Evolutionary conservation across 2,329 filamentous ascomycete species (phyloP).

Genomic region (Calonectria multiphialidica): DNA sequence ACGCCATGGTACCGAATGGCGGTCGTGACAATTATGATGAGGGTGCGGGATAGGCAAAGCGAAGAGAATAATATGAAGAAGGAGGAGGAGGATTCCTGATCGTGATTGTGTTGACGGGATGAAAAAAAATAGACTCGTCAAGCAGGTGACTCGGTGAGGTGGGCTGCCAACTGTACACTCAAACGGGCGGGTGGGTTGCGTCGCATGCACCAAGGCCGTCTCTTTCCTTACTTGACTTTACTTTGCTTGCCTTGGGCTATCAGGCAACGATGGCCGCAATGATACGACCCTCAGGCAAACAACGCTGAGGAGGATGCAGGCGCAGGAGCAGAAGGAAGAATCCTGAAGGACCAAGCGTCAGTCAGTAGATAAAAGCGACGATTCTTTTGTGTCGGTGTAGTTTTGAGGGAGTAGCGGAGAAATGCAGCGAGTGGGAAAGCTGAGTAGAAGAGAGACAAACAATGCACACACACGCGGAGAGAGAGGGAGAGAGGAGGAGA

Average conservation of each 20-base stretch:
- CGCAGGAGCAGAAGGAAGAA: background rate
- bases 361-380: background rate
- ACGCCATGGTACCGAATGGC: slow-evolving; percentile 31
- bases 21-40: background rate
- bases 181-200: slow-evolving; percentile 9
- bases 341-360: background rate
- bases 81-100: background rate
- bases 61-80: background rate
- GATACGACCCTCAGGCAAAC: background rate
- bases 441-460: background rate
- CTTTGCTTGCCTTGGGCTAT: slow-evolving; percentile 5
- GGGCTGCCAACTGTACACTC: slow-evolving; percentile 5
- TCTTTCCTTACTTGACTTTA: slow-evolving; percentile 3
- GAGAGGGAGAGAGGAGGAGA: slow-evolving; percentile 6
- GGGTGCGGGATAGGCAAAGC: background rate
- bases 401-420: background rate
- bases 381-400: background rate
- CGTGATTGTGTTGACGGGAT: background rate
- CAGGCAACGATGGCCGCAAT: slow-evolving; percentile 24
- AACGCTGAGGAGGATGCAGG: background rate
- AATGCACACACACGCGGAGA: background rate
- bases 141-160: background rate
- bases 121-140: background rate
- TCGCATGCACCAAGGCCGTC: slow-evolving; percentile 14
- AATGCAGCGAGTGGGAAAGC: background rate